A percentile compares a stretch with the other conserved stretches of the same genome.
phyloP scores from a whole-genome alignment of 1,139 yeast genomes.

The Suhomyces bolitotheri region DNA sequence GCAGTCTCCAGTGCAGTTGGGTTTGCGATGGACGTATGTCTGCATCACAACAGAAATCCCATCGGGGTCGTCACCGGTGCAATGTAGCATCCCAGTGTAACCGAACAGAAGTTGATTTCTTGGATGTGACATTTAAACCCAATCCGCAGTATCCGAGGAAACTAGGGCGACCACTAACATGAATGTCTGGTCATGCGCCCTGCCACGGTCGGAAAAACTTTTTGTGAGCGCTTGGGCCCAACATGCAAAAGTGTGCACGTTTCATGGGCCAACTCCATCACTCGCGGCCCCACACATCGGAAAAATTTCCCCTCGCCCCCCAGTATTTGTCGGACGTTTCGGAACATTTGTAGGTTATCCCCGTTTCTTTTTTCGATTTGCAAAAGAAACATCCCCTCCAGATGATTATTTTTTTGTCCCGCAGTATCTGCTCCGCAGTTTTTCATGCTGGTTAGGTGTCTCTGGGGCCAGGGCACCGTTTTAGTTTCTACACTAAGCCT shows the following conservation, averaged over 20 bases:
- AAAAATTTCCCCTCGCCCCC: constrained; percentile 6
- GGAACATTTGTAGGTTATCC: constrained; percentile 2
- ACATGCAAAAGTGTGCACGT: constrained; percentile 1
- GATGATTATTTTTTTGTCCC: constrained; percentile 2
- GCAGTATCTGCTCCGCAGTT: constrained; percentile 5
- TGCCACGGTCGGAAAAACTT: constrained; percentile 8
- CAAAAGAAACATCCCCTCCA: constrained; percentile 2
- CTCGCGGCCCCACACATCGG: constrained; percentile 9
- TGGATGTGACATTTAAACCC: not conserved
- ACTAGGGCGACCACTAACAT: not conserved
- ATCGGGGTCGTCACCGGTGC: not conserved
- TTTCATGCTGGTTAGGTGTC: constrained; percentile 1
- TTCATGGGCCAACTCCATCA: constrained; percentile 1
- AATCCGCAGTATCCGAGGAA: not conserved
- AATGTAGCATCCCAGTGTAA: not conserved
- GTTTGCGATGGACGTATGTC: not conserved
- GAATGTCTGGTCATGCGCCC: not conserved
- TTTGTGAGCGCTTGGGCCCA: constrained; percentile 1
- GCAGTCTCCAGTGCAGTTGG: too few relatives aligned
- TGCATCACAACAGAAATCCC: not conserved
- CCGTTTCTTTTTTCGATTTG: constrained; percentile 5
- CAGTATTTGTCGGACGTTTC: not conserved
- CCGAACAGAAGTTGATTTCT: not conserved
- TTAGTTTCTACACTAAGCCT: not conserved
- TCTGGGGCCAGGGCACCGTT: constrained; percentile 1